phyloP scores from a whole-genome alignment of 805 yeast genomes.

The Kodamaea kaohsiungensis region DNA sequence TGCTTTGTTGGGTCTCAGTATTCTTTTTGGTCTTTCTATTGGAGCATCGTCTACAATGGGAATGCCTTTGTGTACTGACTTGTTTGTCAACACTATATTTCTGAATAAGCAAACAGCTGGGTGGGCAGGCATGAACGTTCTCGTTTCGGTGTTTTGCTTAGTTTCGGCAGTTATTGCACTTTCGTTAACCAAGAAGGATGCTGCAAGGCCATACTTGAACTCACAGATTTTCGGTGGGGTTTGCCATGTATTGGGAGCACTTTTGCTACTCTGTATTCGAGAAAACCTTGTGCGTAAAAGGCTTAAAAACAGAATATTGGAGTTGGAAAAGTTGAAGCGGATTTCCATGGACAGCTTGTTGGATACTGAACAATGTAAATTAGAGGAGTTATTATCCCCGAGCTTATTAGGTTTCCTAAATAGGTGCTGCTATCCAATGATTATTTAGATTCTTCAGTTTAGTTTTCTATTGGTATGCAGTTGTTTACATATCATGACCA shows the following conservation, averaged over 20 bases:
- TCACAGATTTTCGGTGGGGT: constrained; percentile 63
- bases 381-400: neutral
- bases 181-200: constrained; percentile 27
- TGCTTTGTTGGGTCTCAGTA: constrained; percentile 1
- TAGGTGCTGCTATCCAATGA: neutral
- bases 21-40: constrained; percentile 30
- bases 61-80: constrained; percentile 13
- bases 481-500: too few relatives aligned
- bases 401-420: neutral
- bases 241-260: constrained; percentile 41
- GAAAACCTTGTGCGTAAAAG: constrained; percentile 49
- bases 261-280: constrained; percentile 49
- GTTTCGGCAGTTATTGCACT: constrained; percentile 58
- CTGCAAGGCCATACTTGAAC: constrained; percentile 48
- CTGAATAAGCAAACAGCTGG: constrained; percentile 33
- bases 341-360: neutral
- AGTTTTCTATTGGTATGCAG: neutral
- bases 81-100: constrained; percentile 10
- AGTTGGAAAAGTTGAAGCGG: neutral
- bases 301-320: neutral
- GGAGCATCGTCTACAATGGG: constrained; percentile 29
- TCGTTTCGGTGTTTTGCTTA: constrained; percentile 33
- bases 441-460: neutral
- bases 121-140: constrained; percentile 39
- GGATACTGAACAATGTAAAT: neutral